Base-by-base conservation (phyloP, 208 protist species). In the Porcisia deanei region DNA sequence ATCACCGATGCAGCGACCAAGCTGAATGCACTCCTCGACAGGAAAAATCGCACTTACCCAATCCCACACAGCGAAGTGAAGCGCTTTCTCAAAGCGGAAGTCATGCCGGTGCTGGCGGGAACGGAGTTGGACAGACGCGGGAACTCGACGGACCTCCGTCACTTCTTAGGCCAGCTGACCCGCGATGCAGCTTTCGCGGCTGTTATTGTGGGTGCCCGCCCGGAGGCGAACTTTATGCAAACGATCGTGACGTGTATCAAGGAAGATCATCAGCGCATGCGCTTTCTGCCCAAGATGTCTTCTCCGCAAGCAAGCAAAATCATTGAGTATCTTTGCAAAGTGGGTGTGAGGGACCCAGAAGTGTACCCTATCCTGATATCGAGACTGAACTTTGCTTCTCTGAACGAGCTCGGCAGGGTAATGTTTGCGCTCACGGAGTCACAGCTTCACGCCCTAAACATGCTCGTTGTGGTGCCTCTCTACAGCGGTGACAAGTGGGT, bases 161-260 rank as follows among this genome's bases (percentile, higher is more conserved):
- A 76, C 8, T 76, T 74, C n/a, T 73, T 96, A n/a, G 73, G 86
- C 2, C 86, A 92, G 69, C 82, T 97, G 55, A 75, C 90, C 0
- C 91, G 92, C 25, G 90, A 97, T 65, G 82, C 91, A 2, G 83
- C 90, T 60, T 96, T 95, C 69, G 86, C 91, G 3, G 91, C 90
- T 16, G 60, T 82, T 65, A 82, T 96, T 16, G 30, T 97, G 1
- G 65, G 71, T 9, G 94, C 90, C 0, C 78, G 77, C 1, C 89
- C 91, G 7, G 79, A 74, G 1, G 83, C 88, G 4, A 52, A 75
- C 47, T 96, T 91, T 72, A 80, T 97, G 34, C 83, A 53, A 20
- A 64, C 75, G 7, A 41, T 97, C 43, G 77, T 83, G 18, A 80
- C 85, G 1, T 96, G 89, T 71, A 92, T 97, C 75, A 71, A 77